Base-by-base conservation (phyloP, 306 rosid genomes). In the Argentina anserina region DNA sequence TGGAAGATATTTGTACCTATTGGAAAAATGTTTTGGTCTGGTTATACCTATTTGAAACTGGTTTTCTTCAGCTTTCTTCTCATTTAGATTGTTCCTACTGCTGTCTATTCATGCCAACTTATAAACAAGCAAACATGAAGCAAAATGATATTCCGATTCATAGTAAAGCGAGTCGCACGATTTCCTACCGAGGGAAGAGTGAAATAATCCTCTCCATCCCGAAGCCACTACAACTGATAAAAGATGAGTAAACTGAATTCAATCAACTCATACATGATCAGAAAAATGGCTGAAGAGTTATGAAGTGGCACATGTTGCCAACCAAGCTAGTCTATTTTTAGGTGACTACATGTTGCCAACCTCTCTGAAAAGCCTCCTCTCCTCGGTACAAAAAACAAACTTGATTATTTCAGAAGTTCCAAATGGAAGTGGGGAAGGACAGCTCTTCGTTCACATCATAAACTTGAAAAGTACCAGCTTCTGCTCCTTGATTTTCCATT, bases 381-480 rank as follows among this genome's bases (percentile, higher is more conserved):
- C 75, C 34, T 56, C 63, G 1, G 20, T 26, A 58, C 64, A 58
- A 28, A 33, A 21, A 58, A 13, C 64, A 59, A 15, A 43, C 74
- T 46, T 8, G 36, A 42, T 81, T 76, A 63, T 81, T 78, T 88
- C 70, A 82, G 37, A 89, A 94, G 81, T 94, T 75, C 97, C 96
- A 88, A 81, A 88, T 81, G 73, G 97, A 88, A 75, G 90, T 42
- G 71, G 90, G 81, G 76, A 88, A 90, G 65, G 77, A 49, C 36
- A 82, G 83, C 25, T 90, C 92, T 65, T 92, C 95, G 72, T 67
- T 75, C 40, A 59, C 69, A 67, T 91, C 89, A 65, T 81, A 84
- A 64, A 79, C 75, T 69, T 85, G 89, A 61, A 86, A 76, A 71
- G 80, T 81, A 13, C 68, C 76, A 50, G 72, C 79, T 45, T 62